phyloP scores from a whole-genome alignment of 768 basidiomycete species.

The Lentinula lateritia region DNA sequence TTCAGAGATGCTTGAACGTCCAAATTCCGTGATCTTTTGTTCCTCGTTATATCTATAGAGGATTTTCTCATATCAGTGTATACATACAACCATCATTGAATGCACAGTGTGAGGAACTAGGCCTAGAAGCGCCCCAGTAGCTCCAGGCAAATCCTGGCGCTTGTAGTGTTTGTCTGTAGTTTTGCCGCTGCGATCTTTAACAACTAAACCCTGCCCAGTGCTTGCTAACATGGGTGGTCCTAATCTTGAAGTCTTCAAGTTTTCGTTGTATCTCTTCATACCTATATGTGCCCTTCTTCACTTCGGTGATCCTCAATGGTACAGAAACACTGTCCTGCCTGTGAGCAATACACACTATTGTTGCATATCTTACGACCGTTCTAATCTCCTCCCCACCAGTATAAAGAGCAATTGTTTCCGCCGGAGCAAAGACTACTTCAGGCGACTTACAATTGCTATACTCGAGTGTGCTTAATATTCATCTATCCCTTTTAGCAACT shows the following conservation, averaged over 20 bases:
- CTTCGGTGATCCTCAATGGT: constrained; percentile 89
- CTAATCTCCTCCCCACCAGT: constrained; percentile 32
- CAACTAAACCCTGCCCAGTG: not conserved
- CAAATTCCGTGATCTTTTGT: constrained; percentile 90
- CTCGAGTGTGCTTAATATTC: not conserved
- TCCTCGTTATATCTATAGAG: constrained; percentile 72
- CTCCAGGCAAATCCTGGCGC: too few species aligned
- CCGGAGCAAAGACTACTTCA: constrained; percentile 49
- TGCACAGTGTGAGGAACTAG: too few species aligned
- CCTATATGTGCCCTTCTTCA: constrained; percentile 77
- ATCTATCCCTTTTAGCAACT: constrained; percentile 35
- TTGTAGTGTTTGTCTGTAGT: not conserved
- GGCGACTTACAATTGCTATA: constrained; percentile 23
- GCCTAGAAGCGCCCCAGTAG: too few species aligned
- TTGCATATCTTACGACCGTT: not conserved
- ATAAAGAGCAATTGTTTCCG: constrained; percentile 69
- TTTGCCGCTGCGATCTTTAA: not conserved
- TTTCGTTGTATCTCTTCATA: constrained; percentile 79
- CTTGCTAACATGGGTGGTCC: constrained; percentile 60
- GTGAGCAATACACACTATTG: constrained; percentile 33
- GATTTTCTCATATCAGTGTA: too few species aligned
- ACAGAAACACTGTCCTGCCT: constrained; percentile 69
- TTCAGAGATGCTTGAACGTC: constrained; percentile 89
- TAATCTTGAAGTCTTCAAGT: constrained; percentile 89
- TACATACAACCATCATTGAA: too few species aligned